Base-by-base conservation (phyloP, 345 rosid genomes). In the Angophora floribunda region DNA sequence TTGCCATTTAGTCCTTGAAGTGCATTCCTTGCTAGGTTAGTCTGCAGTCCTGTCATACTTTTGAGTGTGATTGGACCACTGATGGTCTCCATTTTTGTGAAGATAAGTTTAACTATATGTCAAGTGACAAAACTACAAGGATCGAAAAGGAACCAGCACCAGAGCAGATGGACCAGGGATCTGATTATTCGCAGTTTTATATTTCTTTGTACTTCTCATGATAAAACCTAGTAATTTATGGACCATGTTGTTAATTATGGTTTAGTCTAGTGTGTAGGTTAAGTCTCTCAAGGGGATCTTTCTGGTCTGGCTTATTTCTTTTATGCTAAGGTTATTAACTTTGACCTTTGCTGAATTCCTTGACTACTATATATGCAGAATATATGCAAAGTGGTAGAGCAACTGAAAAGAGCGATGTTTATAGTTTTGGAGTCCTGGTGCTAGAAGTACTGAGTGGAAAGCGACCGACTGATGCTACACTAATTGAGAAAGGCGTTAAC, bases 351-450 rank as follows among this genome's bases (percentile, higher is more conserved):
- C 45, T 75, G 84, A 41, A 84, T 89, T 80, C 86, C 51, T 53
- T 85, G 63, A 51, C 89, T 41, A n/a, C n/a, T 89, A 51, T 82
- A 51, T 90, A 87, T 89, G 91, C 93, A 97, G 99, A 98, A 90
- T 98, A 98, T 86, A 97, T 98, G 99, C 98, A 93, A 90, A 98
- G 99, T 87, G 99, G 99, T 87, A 95, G 99, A 92, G 99, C 99
- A 89, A 98, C 99, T 26, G 99, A 98, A 90, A 98, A 98, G 94
- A 97, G 97, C 7, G 99, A 98, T 90, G 99, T 97, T 47, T 97
- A 97, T 89, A 98, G 99, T 90, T 98, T 98, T 84, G 99, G 99
- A 70, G 99, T 96, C 87, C 89, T 98, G 87, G 95, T 96, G 92
- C 99, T 98, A 59, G 99, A 98, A 94, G 93, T 98, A 36, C 90